A percentile compares a stretch with the other conserved stretches of the same genome.
These are phyloP conservation scores for Withania somnifera DNA, from an alignment of 305 asterid species.

Conservation along the genomic window DNA sequence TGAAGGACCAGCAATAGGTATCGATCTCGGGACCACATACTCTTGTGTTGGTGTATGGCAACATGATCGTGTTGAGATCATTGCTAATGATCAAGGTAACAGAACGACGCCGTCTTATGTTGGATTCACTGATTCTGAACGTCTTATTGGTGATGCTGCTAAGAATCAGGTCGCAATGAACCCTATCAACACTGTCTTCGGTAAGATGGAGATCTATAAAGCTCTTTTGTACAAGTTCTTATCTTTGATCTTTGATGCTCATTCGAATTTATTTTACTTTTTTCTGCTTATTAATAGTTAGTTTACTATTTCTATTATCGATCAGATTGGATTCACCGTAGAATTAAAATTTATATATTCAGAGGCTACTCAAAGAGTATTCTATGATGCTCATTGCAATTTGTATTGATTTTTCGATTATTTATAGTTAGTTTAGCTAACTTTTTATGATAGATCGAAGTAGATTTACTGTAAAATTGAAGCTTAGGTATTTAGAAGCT, in stretches of 20 bases:
- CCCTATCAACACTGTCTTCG: constrained; percentile 88
- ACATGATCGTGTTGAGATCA: constrained; percentile 78
- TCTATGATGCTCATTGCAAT: neutral
- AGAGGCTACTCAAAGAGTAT: too few species aligned
- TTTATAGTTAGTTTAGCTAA: neutral
- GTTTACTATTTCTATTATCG: neutral
- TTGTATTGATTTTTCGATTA: neutral
- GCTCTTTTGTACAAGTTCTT: neutral
- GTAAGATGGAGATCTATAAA: constrained; percentile 28
- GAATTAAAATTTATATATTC: neutral
- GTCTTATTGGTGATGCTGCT: constrained; percentile 87
- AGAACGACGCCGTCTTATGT: constrained; percentile 80
- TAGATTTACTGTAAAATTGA: neutral
- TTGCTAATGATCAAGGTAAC: constrained; percentile 84
- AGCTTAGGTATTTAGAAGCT: neutral
- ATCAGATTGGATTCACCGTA: neutral
- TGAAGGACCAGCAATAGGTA: constrained; percentile 80
- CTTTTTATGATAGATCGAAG: neutral
- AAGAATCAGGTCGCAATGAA: constrained; percentile 96
- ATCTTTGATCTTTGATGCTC: neutral
- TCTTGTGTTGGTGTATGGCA: constrained; percentile 90
- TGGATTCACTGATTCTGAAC: constrained; percentile 63
- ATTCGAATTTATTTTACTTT: neutral
- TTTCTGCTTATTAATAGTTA: neutral
- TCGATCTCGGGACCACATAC: constrained; percentile 73